Conservation (phyloP, 1,284 basidiomycete species). For the Fomes fomentarius region DNA sequence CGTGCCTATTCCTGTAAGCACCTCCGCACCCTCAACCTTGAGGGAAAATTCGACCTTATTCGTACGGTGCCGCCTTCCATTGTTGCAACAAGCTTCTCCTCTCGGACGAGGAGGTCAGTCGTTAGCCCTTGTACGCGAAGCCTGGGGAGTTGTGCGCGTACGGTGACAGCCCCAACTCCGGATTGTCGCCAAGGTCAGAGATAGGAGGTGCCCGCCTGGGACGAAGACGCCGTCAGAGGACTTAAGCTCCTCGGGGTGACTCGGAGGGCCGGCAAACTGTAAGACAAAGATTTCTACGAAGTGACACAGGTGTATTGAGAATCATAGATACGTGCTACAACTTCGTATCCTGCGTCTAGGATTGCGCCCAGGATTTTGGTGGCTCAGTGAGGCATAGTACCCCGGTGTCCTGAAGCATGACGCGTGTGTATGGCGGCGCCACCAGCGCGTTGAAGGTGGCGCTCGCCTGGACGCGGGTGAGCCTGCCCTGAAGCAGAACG, state of each 20-base stretch:
- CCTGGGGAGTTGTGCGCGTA: conserved; percentile 25
- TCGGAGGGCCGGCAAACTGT: conserved; percentile 27
- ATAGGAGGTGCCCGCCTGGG: conserved; percentile 33
- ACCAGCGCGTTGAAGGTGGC: not conserved
- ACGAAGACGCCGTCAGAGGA: conserved; percentile 32
- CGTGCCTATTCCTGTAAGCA: conserved; percentile 25
- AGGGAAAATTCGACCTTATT: conserved; percentile 30
- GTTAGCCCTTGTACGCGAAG: conserved; percentile 35
- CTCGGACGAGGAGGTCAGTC: conserved; percentile 34
- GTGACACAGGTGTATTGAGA: not conserved
- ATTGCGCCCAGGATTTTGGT: conserved; percentile 30
- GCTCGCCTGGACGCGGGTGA: conserved; percentile 6
- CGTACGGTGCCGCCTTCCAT: conserved; percentile 27
- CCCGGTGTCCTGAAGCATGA: conserved; percentile 24
- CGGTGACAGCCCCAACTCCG: conserved; percentile 32
- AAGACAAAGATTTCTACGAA: not conserved
- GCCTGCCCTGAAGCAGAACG: conserved; percentile 20
- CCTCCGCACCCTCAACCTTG: conserved; percentile 27
- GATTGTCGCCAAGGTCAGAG: conserved; percentile 29
- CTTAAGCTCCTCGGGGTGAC: conserved; percentile 26
- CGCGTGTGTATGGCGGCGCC: too few relatives aligned
- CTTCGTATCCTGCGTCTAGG: conserved; percentile 30
- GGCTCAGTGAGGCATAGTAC: conserved; percentile 34
- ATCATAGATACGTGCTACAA: conserved; percentile 20
- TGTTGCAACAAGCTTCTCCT: conserved; percentile 29